Evolutionary conservation across 1,284 basidiomycete species (phyloP), one percentile per base, ranked within the genome.

Genomic region (Puccinia hordei): DNA sequence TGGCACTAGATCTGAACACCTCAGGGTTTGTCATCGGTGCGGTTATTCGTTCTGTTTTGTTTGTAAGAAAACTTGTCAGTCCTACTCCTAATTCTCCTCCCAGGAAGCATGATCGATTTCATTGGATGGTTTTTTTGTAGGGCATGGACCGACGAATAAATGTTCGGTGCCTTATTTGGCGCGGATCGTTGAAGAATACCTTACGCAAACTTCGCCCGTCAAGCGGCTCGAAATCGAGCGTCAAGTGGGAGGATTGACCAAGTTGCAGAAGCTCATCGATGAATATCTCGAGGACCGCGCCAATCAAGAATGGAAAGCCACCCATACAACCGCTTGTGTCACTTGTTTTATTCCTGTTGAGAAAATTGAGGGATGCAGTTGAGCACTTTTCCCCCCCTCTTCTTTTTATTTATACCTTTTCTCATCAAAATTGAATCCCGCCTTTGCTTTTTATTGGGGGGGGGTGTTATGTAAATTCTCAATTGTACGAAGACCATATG

Each of bases 11-110:
- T 74, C 59, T 24, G 73, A 74, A 49, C 55, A 59, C 49, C 57
- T 74, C 22, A 41, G 73, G 57, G 38, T 61, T 41, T 74, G 73
- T 49, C 19, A 33, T 19, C 55, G 38, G 22, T 74, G 73, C 59
- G 33, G 35, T 27, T 61, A 46, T 30, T 61, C 38, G 27, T 74
- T 57, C 55, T 74, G 73, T 46, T 61, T 61, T 22, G 38, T 74
- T 6, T 74, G 73, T 22, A 74, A 63, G 59, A 74, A 74, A 49
- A 74, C 73, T 24, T 74, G 73, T 57, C 33, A 46, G 66, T 46
- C 46, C 5, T 27, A n/a, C n/a, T n/a, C n/a, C n/a, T n/a, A n/a
- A n/a, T n/a, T n/a, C n/a, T n/a, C n/a, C n/a, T n/a, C n/a, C n/a
- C n/a, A n/a, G n/a, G n/a, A n/a, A n/a, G n/a, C n/a, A n/a, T n/a